Base-by-base conservation (phyloP, 2,329 filamentous ascomycete genomes). In the Phaeophleospora eucalypticola region DNA sequence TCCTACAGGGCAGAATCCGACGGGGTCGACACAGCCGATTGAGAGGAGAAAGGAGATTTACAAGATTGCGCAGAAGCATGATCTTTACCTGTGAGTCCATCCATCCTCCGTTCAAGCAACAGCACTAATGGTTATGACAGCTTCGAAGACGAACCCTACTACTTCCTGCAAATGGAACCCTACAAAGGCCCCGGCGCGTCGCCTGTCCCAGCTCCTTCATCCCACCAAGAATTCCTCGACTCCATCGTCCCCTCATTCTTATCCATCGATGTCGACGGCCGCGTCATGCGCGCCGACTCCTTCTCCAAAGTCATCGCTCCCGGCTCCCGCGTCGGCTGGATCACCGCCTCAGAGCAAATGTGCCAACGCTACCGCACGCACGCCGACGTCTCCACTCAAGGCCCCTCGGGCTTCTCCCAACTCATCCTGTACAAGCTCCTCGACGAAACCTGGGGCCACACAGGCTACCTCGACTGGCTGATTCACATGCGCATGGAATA, bases 251-350 rank as follows among this genome's bases (percentile, higher is more conserved):
- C 89, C 0, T 93, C 87, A 0, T 95, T 88, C 66, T 73, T 95
- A 21, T 86, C 79, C 49, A 65, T 96, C 45, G 91, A 96, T 64
- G 77, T 79, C 15, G 86, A 95, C 60, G 91, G 91, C 48, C 84
- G 90, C 19, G 91, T 96, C 37, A 77, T 96, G 50, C 85, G 90
- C 41, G 77, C 96, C 3, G 91, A 96, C 66, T 95, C 90, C 1
- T 96, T 96, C 67, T 93, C 87, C 61, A 96, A 97, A 71, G 93
- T 88, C 0, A 79, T 95, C 21, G 89, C 89, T 0, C 91, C 91
- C 0, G 91, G 91, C 1, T 93, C 87, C 61, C 84, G 91, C 18
- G 73, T 95, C 1, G 90, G 91, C 35, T 98, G 93, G 91, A 79
- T 96, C 48, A 95, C 91, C 0, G 91, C 83, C 0, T 87, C 87